Evolutionary conservation across 495 filamentous ascomycete genomes (phyloP), one percentile per base, ranked within the genome.

Genomic region (Penicillium arizonense): DNA sequence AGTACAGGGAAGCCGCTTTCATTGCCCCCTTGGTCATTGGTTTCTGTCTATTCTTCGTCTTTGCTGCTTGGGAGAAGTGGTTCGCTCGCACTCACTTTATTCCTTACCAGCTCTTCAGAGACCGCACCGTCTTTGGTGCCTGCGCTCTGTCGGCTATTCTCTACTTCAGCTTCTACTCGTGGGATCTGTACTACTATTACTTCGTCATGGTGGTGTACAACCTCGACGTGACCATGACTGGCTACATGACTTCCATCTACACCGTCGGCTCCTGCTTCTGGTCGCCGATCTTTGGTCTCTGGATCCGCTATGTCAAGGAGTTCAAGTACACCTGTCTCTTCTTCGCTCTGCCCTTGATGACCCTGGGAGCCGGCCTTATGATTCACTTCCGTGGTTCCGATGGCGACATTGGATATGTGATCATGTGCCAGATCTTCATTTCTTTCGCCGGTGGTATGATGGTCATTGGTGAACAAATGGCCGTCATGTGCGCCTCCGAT

Each of bases 381-480:
- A 88, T 77, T 57, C 78, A 73, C 55, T 90, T 89, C 78, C 83
- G 87, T 32, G 83, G 87, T 40, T 70, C 81, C 48, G 69, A 76
- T 42, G 66, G 69, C 14, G 59, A 75, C 42, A 74, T 90, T 41
- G 87, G 84, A 21, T 89, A 85, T 64, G 69, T 91, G 16, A 72
- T 90, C 68, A 88, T 90, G 83, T 85, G 81, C 57, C 87, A 91
- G 67, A 88, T 91, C 64, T 82, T 87, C 66, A 86, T 88, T 56
- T 80, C 86, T 24, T 78, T 89, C 46, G 70, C 76, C 14, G 84
- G 82, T 10, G 79, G 81, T 64, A 60, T 55, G 33, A 13, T 56
- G 35, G 57, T 60, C 7, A 60, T 60, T 28, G 73, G 68, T 50
- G 79, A 84, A 57, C 78, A 89, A 53, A 82, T 88, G 57, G 84